Evolutionary conservation across 2,329 filamentous ascomycete species (phyloP), one percentile per base, ranked within the genome.

Genomic region (Ophiostoma ulmi): DNA sequence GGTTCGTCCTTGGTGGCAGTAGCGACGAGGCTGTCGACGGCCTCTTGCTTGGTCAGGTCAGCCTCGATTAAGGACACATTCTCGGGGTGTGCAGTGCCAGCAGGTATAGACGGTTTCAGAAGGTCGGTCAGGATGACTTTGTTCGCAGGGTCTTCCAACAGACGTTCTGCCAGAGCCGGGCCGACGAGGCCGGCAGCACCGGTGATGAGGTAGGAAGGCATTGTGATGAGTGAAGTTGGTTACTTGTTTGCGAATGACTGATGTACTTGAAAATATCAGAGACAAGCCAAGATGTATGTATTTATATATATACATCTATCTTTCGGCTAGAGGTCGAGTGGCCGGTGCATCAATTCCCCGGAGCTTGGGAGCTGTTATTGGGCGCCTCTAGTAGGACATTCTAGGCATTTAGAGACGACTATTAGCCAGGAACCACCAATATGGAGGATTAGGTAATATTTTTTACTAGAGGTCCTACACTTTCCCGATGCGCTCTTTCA

Each of bases 121-220:
- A 90, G 81, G 76, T 90, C 88, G 17, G 86, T 87, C 13, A 83
- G 76, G 36, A 82, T 71, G 2, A 83, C 76, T 41, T 76, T 76
- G 76, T 83, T 81, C 1, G 75, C 73, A 10, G 79, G 77, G 69
- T 79, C 77, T 70, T 80, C 74, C n/a, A 83, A 78, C 8, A 83
- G 80, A 22, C 79, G 79, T 48, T 75, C 71, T 26, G 81, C 80
- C 67, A 83, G 78, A 35, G 80, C 74, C 11, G 77, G 74, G n/a
- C 78, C 78, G 70, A 80, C 75, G 72, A 80, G 76, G 68, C 78
- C 78, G 58, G 76, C 77, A 14, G 78, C 78, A 61, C 78, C 78
- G 7, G 78, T 80, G 71, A 80, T 79, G 64, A 80, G 76, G 73
- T 79, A 75, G 52, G 75, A 75, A 72, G 1, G 73, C 61, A 2